A percentile compares a stretch with the other conserved stretches of the same genome.
Evolutionary conservation across 768 basidiomycete species (phyloP).

Genomic region (Cubamyces lactineus): DNA sequence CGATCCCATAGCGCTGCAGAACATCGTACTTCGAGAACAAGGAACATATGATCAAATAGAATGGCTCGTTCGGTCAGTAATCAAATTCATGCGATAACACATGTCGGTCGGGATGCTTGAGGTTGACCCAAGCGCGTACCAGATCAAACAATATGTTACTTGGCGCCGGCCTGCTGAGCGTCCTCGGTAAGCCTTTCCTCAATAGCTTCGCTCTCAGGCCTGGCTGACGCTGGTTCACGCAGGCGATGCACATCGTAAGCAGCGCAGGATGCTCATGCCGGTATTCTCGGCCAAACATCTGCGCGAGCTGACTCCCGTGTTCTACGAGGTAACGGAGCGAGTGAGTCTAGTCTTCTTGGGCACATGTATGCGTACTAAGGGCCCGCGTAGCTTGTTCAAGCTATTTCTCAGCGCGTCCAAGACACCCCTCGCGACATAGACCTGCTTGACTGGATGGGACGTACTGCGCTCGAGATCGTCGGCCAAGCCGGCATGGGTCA

Average conservation of each 20-base stretch:
- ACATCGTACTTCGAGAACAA: constrained; percentile 33
- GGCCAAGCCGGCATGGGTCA: constrained; percentile 51
- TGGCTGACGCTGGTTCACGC: background rate
- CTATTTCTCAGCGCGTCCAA: constrained; percentile 14
- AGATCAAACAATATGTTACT: constrained; percentile 22
- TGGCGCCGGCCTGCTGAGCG: constrained; percentile 16
- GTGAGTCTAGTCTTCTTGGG: constrained; percentile 2
- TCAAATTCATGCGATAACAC: background rate
- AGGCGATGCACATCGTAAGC: constrained; percentile 30
- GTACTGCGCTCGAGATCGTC: constrained; percentile 40
- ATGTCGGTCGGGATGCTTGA: background rate
- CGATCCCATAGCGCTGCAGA: constrained; percentile 30
- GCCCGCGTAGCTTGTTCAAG: constrained; percentile 19
- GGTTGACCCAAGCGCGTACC: background rate
- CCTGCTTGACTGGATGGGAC: constrained; percentile 35
- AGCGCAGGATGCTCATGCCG: constrained; percentile 30
- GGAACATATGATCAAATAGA: constrained; percentile 29
- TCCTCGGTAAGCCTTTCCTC: constrained; percentile 8
- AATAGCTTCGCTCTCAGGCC: background rate
- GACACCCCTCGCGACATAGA: constrained; percentile 23
- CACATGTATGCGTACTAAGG: background rate
- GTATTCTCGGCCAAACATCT: constrained; percentile 31
- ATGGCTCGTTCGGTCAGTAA: constrained; percentile 20
- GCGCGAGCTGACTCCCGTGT: constrained; percentile 29
- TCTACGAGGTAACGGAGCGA: constrained; percentile 26